A percentile compares a stretch with the other conserved stretches of the same genome.
phyloP scores from a whole-genome alignment of 202 grass and related monocot species.

The Zizania palustris region DNA sequence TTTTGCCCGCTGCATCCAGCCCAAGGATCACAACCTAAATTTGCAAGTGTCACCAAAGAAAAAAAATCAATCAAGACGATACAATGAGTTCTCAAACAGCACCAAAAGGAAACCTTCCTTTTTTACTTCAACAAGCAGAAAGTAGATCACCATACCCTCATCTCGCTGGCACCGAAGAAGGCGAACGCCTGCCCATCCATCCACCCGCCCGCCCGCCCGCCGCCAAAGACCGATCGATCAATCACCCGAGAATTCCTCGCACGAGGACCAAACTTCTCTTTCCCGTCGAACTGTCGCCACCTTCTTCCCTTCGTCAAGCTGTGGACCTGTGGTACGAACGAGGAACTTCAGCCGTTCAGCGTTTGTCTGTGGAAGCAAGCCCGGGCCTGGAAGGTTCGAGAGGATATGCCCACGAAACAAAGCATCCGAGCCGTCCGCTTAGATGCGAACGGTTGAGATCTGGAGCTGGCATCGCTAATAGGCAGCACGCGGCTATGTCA shows the following conservation, averaged over 20 bases:
- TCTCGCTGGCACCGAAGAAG: conserved; percentile 86
- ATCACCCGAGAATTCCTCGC: background rate
- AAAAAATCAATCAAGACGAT: background rate
- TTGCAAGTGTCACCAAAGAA: conserved; percentile 11
- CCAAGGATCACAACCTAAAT: conserved; percentile 96
- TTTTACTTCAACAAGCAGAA: background rate
- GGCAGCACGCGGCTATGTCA: conserved; percentile 34
- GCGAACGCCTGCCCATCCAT: conserved; percentile 93
- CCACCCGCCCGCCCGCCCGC: background rate
- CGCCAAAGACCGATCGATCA: background rate
- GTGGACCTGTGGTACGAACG: too few relatives aligned
- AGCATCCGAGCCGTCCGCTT: conserved; percentile 28
- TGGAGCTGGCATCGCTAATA: conserved; percentile 37
- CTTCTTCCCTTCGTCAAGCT: conserved; percentile 20
- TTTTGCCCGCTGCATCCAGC: conserved; percentile 93
- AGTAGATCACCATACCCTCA: conserved; percentile 58
- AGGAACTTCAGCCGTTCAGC: conserved; percentile 5
- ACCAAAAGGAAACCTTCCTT: background rate
- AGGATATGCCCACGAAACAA: background rate
- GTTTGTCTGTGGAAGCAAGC: background rate
- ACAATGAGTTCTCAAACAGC: background rate
- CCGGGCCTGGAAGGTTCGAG: conserved; percentile 26
- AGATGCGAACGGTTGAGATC: conserved; percentile 32
- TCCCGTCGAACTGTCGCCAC: background rate
- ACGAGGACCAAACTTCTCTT: background rate